These are phyloP conservation scores for Pistacia integerrima DNA, from an alignment of 345 rosid genomes.

Conservation along the genomic window DNA sequence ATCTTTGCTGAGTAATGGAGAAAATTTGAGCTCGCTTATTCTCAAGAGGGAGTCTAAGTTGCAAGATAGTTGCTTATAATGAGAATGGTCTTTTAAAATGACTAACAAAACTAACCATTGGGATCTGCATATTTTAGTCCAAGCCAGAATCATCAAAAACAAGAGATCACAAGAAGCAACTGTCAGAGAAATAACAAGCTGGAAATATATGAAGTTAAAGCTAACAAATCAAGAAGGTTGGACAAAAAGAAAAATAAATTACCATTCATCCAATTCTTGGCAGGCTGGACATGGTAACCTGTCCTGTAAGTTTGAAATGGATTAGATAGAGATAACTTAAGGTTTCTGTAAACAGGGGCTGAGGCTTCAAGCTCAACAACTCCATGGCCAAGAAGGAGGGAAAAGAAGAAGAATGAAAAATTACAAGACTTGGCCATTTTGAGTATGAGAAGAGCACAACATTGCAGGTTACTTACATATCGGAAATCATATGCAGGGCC, in stretches of 20 bases:
- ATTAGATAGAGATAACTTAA: conserved; percentile 26
- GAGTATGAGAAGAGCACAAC: not conserved
- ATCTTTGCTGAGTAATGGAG: no score
- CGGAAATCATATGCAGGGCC: no score
- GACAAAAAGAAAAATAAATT: no score
- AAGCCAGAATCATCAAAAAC: conserved; percentile 12
- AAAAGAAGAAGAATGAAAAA: conserved; percentile 28
- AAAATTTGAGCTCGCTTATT: no score
- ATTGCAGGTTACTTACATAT: not conserved
- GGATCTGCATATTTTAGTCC: conserved; percentile 52
- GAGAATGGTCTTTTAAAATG: no score
- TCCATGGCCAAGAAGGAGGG: conserved; percentile 41
- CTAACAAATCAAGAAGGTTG: not conserved
- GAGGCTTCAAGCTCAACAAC: conserved; percentile 53
- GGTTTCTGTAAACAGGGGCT: conserved; percentile 38
- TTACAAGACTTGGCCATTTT: conserved; percentile 1
- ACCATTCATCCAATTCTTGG: conserved; percentile 83
- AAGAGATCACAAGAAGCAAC: not conserved
- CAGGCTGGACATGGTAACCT: conserved; percentile 70
- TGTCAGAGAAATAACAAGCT: not conserved
- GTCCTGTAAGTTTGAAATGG: conserved; percentile 63
- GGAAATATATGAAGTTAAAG: not conserved
- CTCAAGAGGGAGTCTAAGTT: no score
- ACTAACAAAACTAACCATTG: conserved; percentile 42
- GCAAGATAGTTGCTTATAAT: no score